Percentiles rank a stretch among this genome's conserved stretches.
These are phyloP conservation scores for Theobroma cacao DNA, from an alignment of 345 rosid genomes.

Conservation along the genomic window DNA sequence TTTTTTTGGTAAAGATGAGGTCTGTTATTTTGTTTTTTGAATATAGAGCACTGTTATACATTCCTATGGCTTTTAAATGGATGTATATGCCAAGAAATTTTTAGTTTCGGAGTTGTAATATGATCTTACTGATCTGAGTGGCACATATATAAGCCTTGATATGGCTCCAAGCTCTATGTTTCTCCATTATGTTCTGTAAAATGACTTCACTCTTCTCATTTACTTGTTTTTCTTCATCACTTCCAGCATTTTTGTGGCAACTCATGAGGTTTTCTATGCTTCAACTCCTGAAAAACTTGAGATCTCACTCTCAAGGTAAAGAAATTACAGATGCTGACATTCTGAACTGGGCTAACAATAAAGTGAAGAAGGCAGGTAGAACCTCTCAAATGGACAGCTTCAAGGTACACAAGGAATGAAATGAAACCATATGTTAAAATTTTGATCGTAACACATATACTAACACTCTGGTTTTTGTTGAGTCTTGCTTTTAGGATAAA, in stretches of 20 bases:
- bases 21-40: background rate
- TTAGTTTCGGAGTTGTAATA: background rate
- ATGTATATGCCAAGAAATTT: background rate
- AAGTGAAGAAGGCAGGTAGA: conserved; percentile 76
- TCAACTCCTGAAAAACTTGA: conserved; percentile 87
- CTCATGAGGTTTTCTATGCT: conserved; percentile 96
- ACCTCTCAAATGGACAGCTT: conserved; percentile 82
- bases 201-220: conserved; percentile 12
- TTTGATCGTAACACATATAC: background rate
- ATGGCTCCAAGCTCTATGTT: background rate
- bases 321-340: conserved; percentile 91
- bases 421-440: background rate
- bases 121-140: background rate
- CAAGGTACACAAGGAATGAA: conserved; percentile 52
- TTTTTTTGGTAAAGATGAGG: background rate
- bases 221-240: conserved; percentile 5
- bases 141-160: background rate
- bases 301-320: conserved; percentile 87
- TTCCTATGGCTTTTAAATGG: background rate
- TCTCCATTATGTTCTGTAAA: background rate
- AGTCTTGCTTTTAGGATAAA: conserved; percentile 56
- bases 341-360: conserved; percentile 81
- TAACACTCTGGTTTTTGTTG: conserved; percentile 19
- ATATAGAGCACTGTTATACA: background rate
- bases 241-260: conserved; percentile 90